Evolutionary conservation across 768 basidiomycete genomes (phyloP).

Genomic region (Amanita exitialis): DNA sequence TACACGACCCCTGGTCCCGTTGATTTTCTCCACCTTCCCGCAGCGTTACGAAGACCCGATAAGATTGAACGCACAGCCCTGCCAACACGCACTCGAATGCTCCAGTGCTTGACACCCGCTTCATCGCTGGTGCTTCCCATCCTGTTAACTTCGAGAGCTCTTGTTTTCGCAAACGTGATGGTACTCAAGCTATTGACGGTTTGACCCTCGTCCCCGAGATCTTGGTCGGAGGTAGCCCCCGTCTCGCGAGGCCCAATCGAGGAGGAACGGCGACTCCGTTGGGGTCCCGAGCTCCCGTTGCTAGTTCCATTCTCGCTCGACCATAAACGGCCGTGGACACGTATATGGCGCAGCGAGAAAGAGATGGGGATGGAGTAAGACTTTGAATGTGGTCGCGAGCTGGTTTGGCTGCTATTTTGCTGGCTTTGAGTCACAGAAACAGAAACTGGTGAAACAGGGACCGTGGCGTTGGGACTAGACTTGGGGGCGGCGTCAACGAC

Average conservation of each 20-base stretch:
- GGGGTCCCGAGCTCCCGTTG: not conserved
- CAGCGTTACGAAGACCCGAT: not conserved
- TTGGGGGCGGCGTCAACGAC: not conserved
- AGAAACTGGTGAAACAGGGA: constrained; percentile 2
- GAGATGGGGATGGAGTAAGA: not conserved
- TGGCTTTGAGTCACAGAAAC: not conserved
- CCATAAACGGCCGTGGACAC: not conserved
- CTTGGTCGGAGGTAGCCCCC: not conserved
- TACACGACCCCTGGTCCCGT: not conserved
- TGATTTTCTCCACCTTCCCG: not conserved
- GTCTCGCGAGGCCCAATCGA: not conserved
- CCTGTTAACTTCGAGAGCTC: not conserved
- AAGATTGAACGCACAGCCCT: not conserved
- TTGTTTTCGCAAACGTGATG: not conserved
- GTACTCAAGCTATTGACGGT: not conserved
- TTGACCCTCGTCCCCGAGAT: not conserved
- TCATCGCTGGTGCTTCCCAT: not conserved
- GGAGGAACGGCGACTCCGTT: not conserved
- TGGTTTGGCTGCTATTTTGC: not conserved
- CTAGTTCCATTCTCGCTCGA: not conserved
- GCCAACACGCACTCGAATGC: not conserved
- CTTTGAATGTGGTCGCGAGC: not conserved
- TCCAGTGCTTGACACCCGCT: not conserved
- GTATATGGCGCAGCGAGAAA: constrained; percentile 1
- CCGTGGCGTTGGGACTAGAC: not conserved